Base-by-base conservation (phyloP, 768 basidiomycete species). In the Dentipellis sp. region DNA sequence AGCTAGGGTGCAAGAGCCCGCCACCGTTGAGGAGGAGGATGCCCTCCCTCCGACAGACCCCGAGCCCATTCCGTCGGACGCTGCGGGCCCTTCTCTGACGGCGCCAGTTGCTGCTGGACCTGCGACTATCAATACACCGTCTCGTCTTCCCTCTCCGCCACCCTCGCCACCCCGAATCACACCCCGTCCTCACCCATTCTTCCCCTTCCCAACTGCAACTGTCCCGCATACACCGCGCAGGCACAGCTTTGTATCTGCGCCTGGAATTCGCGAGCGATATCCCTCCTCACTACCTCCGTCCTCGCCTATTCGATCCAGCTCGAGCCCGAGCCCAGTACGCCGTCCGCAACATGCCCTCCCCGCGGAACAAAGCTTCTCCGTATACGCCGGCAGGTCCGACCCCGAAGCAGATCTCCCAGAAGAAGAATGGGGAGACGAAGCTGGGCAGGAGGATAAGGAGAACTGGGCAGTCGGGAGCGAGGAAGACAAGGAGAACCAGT, bases 391-490 rank as follows among this genome's bases (percentile, higher is more conserved):
- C 14, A 10, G 19, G n/a, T 19, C 42, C n/a, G 42, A 45, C 42
- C 29, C 29, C 29, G 42, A 45, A 19, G n/a, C n/a, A 45, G 42
- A 45, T 19, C 29, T 29, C 29, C n/a, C n/a, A 19, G n/a, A 45
- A 45, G 42, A 45, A 7, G n/a, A 17, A n/a, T 10, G n/a, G 17
- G 42, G 9, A 60, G 88, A 88, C 56, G 90, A 94, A 66, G 63
- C 77, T 5, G 83, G 87, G 61, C 61, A 68, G 47, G 91, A 95
- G 61, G 91, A 91, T 59, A 85, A 90, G 62, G 91, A 92, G 62
- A 97, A 97, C 65, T 77, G 79, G 17, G 73, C 77, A 1, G 97
- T 88, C 67, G 68, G 97, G 58, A 74, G 90, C 66, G 79, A 84
- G 11, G 87, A 86, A 67, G 93, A 86, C 49, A 90, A 92, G 3